phyloP scores from a whole-genome alignment of 2,329 filamentous ascomycete genomes.

The Canariomyces notabilis region DNA sequence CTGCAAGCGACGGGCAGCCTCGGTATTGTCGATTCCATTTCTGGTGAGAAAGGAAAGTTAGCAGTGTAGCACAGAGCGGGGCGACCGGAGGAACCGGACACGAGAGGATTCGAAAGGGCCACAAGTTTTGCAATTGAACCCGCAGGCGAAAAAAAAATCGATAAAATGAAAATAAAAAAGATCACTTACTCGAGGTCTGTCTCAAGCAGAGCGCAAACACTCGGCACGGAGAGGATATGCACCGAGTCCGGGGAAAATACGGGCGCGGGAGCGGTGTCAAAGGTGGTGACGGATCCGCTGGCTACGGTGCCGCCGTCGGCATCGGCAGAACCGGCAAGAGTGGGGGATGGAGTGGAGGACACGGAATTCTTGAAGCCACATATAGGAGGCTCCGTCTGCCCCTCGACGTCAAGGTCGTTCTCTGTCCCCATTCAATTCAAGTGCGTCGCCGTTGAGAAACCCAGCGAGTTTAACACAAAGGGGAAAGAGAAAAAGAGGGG shows the following conservation, averaged over 20 bases:
- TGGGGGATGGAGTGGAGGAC: conserved; percentile 21
- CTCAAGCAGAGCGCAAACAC: conserved; percentile 23
- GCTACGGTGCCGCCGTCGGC: conserved; percentile 14
- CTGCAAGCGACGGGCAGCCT: conserved; percentile 60
- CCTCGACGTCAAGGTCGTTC: conserved; percentile 28
- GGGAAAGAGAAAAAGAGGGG: background rate
- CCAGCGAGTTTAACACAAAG: conserved; percentile 11
- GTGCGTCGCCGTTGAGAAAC: conserved; percentile 16
- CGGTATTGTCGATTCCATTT: conserved; percentile 58
- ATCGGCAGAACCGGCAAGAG: conserved; percentile 19
- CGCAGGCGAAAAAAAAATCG: background rate
- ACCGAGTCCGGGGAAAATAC: conserved; percentile 28
- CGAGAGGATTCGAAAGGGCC: too few relatives aligned
- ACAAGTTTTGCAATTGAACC: too few relatives aligned
- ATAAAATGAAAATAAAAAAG: background rate
- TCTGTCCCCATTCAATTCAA: conserved; percentile 29
- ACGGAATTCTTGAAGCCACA: conserved; percentile 26
- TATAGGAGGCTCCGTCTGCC: conserved; percentile 31
- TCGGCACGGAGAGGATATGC: conserved; percentile 24
- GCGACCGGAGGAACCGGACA: background rate
- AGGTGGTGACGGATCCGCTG: conserved; percentile 12
- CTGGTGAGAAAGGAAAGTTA: conserved; percentile 17
- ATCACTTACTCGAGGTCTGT: conserved; percentile 24
- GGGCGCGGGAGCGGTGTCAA: conserved; percentile 9
- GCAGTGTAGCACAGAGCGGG: too few relatives aligned